Base-by-base conservation (phyloP, 2,329 filamentous ascomycete genomes). In the Ascochyta lentis region DNA sequence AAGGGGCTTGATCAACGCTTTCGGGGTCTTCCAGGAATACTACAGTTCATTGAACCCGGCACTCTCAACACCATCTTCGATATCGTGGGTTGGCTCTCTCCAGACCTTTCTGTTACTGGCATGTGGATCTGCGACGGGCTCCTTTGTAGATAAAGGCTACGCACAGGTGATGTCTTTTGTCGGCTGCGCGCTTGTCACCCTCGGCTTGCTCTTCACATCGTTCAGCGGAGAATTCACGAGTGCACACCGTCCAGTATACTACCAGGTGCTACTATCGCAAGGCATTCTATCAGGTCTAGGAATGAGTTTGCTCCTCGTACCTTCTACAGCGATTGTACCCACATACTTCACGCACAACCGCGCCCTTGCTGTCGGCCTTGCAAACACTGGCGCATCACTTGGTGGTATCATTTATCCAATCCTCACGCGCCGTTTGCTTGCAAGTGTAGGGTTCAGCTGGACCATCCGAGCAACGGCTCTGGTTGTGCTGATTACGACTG, bases 381-480 rank as follows among this genome's bases (percentile, higher is more conserved):
- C 78, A 1, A 75, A 77, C 0, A 72, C 75, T 0, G 81, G 81
- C 1, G 76, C 78, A 37, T 75, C 76, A 15, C 31, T 69, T 47
- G 79, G 79, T 23, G 79, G 79, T 3, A 69, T 81, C 16, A 70
- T 82, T 27, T 81, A 80, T 54, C 79, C 80, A 0, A 79, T 82
- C 46, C 69, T 80, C 7, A 79, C 86, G 57, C 78, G 84, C 55
- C 78, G 82, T 49, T 72, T 87, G 26, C 76, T 84, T 12, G 81
- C 81, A 0, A 67, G 70, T 13, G 74, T 87, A n/a, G 85, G 85
- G 1, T 88, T 88, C 61, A 72, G 78, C 2, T 87, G 85, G 84
- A 79, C 84, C 0, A 83, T 86, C n/a, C 78, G 88, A 10, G 81
- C 84, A 15, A 76, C 88, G 1, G 87, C 81, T 0, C 87, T 90